A percentile compares a stretch with the other conserved stretches of the same genome.
These are phyloP conservation scores for Kernera saxatilis DNA, from an alignment of 345 rosid genomes.

Conservation along the genomic window DNA sequence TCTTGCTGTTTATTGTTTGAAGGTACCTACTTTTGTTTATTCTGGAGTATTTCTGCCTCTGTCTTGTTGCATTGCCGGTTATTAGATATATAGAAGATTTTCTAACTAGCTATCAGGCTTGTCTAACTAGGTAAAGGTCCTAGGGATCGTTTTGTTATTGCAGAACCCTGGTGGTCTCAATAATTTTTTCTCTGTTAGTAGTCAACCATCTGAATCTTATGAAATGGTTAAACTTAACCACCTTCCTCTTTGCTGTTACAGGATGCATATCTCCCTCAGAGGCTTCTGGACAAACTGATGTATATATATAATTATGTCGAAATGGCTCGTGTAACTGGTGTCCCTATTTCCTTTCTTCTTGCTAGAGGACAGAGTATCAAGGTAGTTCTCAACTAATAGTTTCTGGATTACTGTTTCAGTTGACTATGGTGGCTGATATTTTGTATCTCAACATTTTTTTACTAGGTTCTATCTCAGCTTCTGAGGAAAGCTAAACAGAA, in stretches of 20 bases:
- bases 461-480: constrained; percentile 95
- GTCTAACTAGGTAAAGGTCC: background rate
- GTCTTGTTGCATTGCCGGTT: constrained; percentile 6
- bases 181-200: background rate
- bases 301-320: constrained; percentile 89
- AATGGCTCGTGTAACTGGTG: constrained; percentile 99
- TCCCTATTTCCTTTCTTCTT: constrained; percentile 92
- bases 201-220: background rate
- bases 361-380: constrained; percentile 98
- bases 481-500: constrained; percentile 92
- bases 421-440: constrained; percentile 3
- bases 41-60: background rate
- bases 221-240: constrained; percentile 1
- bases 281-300: constrained; percentile 95
- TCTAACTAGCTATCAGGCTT: constrained; percentile 1
- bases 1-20: constrained; percentile 96
- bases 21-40: constrained; percentile 44
- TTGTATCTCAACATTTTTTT: constrained; percentile 9
- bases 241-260: constrained; percentile 33
- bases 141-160: background rate
- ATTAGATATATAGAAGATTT: background rate
- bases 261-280: constrained; percentile 99
- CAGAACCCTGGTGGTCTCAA: background rate
- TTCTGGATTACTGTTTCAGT: constrained; percentile 4
- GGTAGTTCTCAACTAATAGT: constrained; percentile 35